Base-by-base conservation (phyloP, 768 basidiomycete species). In the Fibroporia radiculosa region DNA sequence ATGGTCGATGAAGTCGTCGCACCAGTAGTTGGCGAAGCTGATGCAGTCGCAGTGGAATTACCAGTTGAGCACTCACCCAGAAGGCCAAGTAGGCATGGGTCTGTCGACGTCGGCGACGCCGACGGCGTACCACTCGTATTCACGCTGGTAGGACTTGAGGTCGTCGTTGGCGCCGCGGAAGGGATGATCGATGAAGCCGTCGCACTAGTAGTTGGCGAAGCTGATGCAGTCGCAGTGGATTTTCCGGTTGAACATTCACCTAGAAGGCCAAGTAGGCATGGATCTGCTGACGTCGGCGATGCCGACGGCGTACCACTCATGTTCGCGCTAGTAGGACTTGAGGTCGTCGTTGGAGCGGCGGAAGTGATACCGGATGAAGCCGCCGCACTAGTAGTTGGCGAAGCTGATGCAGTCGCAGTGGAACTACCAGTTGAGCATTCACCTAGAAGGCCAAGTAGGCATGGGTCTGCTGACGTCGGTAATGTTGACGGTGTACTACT, bases 131-230 rank as follows among this genome's bases (percentile, higher is more conserved):
- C n/a, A n/a, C n/a, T n/a, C n/a, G n/a, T n/a, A n/a, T n/a, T n/a
- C n/a, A n/a, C n/a, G n/a, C n/a, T n/a, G n/a, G n/a, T n/a, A n/a
- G n/a, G n/a, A n/a, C n/a, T n/a, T n/a, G n/a, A n/a, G n/a, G n/a
- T n/a, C n/a, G n/a, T n/a, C n/a, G n/a, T n/a, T n/a, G n/a, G n/a
- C n/a, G n/a, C n/a, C n/a, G n/a, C n/a, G n/a, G n/a, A n/a, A n/a
- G n/a, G n/a, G n/a, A n/a, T 11, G 18, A n/a, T 23, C 16, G 34
- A 32, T 19, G 50, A 19, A 6, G 48, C 26, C 16, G 43, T 25
- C 23, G 42, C 26, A 28, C 44, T 47, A 12, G 41, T 37, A 6
- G 55, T 39, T 11, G 51, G 32, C 19, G 37, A 18, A 18, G 45
- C 16, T 25, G 40, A 38, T 16, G 47, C 27, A 22, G 50, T 22